These are phyloP conservation scores for Ceratobasidium sp. DNA, from an alignment of 1,284 basidiomycete genomes.

Conservation along the genomic window DNA sequence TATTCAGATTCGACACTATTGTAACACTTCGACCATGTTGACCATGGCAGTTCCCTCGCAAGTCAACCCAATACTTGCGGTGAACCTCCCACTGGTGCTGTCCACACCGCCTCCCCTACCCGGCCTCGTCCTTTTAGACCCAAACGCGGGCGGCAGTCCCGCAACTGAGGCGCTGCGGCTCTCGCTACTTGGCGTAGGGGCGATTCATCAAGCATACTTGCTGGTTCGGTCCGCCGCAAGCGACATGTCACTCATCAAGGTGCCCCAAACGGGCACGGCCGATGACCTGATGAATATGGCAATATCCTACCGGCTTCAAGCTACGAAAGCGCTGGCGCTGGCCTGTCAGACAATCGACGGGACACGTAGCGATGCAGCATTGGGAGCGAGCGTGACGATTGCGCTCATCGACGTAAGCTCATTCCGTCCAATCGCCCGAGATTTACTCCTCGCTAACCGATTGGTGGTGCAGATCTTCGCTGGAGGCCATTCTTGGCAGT, in stretches of 20 bases:
- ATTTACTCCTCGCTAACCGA: slow-evolving; percentile 16
- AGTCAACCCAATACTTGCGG: slow-evolving; percentile 53
- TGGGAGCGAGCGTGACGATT: slow-evolving; percentile 53
- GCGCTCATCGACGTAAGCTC: slow-evolving; percentile 54
- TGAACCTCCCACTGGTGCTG: slow-evolving; percentile 52
- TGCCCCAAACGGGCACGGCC: slow-evolving; percentile 46
- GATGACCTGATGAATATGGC: slow-evolving; percentile 47
- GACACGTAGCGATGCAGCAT: slow-evolving; percentile 51
- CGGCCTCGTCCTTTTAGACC: slow-evolving; percentile 8
- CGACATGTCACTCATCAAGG: slow-evolving; percentile 21
- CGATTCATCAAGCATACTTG: slow-evolving; percentile 53
- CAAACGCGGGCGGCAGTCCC: slow-evolving; percentile 45
- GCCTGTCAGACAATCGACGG: slow-evolving; percentile 45
- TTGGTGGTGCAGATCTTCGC: slow-evolving; percentile 55
- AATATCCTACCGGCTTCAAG: slow-evolving; percentile 46
- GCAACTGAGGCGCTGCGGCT: slow-evolving; percentile 52
- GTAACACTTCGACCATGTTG: slow-evolving; percentile 46
- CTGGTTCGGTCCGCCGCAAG: slow-evolving; percentile 43
- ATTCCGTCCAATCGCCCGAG: not conserved
- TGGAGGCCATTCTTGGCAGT: slow-evolving; percentile 53
- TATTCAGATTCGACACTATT: slow-evolving; percentile 44
- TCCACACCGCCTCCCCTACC: slow-evolving; percentile 46
- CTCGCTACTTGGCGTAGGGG: slow-evolving; percentile 52
- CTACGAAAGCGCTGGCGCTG: slow-evolving; percentile 46
- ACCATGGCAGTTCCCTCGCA: slow-evolving; percentile 54